Conservation (phyloP, 1,284 basidiomycete genomes). For the Neotropicomus parvogracilis region DNA sequence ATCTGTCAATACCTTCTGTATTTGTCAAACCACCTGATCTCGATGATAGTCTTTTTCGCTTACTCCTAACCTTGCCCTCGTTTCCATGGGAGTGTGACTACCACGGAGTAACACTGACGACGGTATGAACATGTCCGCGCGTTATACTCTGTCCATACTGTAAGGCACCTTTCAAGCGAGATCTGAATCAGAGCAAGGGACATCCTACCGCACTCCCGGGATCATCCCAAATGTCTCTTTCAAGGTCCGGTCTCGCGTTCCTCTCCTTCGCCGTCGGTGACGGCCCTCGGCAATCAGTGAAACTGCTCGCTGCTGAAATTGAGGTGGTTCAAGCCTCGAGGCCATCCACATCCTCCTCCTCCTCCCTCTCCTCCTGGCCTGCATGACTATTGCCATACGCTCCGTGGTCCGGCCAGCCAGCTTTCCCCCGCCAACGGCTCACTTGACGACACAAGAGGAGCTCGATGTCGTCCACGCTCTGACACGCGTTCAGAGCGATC, state of each 20-base stretch:
- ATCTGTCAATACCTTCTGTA: too few species aligned
- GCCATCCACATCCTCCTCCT: constrained; percentile 1
- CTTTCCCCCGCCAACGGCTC: constrained; percentile 49
- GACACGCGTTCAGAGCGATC: constrained; percentile 39
- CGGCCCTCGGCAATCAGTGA: not conserved
- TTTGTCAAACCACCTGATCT: too few species aligned
- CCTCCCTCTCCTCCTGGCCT: constrained; percentile 5
- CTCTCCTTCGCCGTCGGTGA: not conserved
- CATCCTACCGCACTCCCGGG: not conserved
- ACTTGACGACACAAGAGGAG: constrained; percentile 43
- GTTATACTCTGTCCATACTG: not conserved
- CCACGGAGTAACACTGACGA: not conserved
- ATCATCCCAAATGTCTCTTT: not conserved
- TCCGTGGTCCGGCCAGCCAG: constrained; percentile 7
- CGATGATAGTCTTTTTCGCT: too few species aligned
- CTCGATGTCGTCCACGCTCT: constrained; percentile 46
- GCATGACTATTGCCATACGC: not conserved
- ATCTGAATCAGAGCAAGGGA: not conserved
- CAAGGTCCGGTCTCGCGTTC: not conserved
- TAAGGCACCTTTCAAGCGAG: not conserved
- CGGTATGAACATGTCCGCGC: not conserved
- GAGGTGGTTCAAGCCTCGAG: not conserved
- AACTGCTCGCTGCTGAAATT: not conserved
- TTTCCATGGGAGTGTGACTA: too few species aligned
- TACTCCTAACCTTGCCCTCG: too few species aligned